phyloP scores from a whole-genome alignment of 139 green algal genomes.

The Deuterostichococcus epilithicus region DNA sequence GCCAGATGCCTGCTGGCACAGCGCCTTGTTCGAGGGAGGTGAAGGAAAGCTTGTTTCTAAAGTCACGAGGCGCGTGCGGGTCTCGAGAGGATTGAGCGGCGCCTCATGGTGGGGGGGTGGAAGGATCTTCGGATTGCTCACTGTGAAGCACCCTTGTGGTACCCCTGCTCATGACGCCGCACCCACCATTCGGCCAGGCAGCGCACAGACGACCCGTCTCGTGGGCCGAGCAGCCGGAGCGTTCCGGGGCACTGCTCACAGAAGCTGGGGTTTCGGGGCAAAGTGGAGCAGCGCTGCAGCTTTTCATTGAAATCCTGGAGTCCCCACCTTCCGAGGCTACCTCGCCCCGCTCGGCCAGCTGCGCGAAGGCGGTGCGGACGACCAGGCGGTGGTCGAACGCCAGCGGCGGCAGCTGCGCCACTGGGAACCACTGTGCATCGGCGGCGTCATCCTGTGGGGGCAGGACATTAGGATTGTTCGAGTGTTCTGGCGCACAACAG shows the following conservation, averaged over 20 bases:
- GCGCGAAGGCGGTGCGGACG: slow-evolving; percentile 28
- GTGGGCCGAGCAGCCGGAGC: neutral
- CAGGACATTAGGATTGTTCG: neutral
- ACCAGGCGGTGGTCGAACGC: slow-evolving; percentile 56
- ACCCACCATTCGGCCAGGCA: too few species aligned
- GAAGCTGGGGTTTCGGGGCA: neutral
- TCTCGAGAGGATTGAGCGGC: too few species aligned
- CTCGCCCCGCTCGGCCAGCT: slow-evolving; percentile 15
- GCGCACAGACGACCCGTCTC: neutral
- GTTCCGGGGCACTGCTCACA: neutral
- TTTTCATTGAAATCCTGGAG: too few species aligned
- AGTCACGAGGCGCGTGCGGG: too few species aligned
- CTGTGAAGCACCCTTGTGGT: too few species aligned
- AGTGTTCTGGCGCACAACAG: too few species aligned
- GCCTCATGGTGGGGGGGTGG: too few species aligned
- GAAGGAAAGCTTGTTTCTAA: too few species aligned
- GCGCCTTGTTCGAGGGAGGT: too few species aligned
- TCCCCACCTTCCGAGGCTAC: slow-evolving; percentile 8
- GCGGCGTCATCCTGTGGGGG: slow-evolving; percentile 37
- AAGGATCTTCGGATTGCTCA: too few species aligned
- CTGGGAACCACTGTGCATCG: slow-evolving; percentile 27
- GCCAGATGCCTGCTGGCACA: neutral
- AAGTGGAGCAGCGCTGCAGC: neutral
- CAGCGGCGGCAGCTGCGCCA: slow-evolving; percentile 26
- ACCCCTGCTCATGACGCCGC: too few species aligned